Percentiles rank a stretch among this genome's conserved stretches.
Evolutionary conservation across 2,329 filamentous ascomycete species (phyloP).

Genomic region (Aspergillus sojae): DNA sequence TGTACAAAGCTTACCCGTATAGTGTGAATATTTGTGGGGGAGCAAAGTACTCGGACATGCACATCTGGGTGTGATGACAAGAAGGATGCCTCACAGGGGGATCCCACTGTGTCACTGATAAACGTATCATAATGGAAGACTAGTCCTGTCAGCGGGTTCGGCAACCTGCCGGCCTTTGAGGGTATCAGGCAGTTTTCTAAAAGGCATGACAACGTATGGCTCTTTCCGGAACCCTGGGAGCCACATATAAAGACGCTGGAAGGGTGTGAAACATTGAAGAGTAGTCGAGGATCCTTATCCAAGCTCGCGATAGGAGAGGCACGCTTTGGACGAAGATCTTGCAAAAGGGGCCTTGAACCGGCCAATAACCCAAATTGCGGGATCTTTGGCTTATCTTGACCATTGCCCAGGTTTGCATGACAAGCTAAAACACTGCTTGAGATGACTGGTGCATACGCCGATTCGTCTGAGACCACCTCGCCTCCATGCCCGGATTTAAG

Average conservation of each 20-base stretch:
- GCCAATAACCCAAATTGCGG: neutral
- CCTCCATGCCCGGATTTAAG: neutral
- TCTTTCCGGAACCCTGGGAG: constrained; percentile 61
- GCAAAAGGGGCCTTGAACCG: neutral
- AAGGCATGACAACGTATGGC: constrained; percentile 46
- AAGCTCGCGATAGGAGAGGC: neutral
- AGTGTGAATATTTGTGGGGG: constrained; percentile 53
- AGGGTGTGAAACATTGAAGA: constrained; percentile 21
- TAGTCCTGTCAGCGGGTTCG: constrained; percentile 54
- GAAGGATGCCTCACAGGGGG: constrained; percentile 63
- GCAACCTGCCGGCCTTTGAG: constrained; percentile 42
- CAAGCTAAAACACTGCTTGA: neutral
- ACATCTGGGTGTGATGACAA: constrained; percentile 50
- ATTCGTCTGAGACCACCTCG: neutral
- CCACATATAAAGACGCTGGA: constrained; percentile 58
- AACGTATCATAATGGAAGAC: constrained; percentile 68
- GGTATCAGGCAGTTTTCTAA: constrained; percentile 60
- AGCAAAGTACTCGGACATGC: constrained; percentile 57
- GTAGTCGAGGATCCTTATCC: constrained; percentile 15
- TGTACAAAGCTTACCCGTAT: constrained; percentile 11
- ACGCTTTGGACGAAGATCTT: too few species aligned
- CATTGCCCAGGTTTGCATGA: neutral
- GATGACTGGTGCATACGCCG: neutral
- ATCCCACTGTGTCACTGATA: constrained; percentile 50
- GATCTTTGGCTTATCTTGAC: neutral